phyloP scores from a whole-genome alignment of 106 monocot species.

The Narthecium ossifragum region DNA sequence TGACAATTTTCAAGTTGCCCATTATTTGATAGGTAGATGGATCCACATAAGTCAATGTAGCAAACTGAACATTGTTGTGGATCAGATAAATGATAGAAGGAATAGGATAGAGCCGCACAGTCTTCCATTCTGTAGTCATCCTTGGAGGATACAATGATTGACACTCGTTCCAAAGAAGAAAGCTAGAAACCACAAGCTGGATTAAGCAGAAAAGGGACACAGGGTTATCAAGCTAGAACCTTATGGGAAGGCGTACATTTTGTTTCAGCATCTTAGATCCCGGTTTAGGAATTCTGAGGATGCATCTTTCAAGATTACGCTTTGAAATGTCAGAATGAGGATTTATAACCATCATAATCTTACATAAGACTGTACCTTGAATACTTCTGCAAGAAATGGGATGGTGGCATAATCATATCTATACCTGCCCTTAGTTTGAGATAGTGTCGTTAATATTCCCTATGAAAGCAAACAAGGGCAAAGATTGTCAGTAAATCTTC shows the following conservation, averaged over 20 bases:
- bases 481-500: neutral
- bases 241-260: neutral
- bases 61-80: conserved; percentile 97
- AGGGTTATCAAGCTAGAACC: conserved; percentile 1
- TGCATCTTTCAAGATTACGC: too few species aligned
- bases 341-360: too few species aligned
- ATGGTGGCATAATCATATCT: conserved; percentile 91
- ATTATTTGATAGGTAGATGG: conserved; percentile 98
- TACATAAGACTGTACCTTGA: conserved; percentile 49
- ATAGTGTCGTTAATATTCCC: conserved; percentile 94
- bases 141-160: conserved; percentile 46
- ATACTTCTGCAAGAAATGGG: conserved; percentile 89
- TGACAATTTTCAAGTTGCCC: conserved; percentile 98
- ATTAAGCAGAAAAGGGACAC: conserved; percentile 10
- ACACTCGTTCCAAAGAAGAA: conserved; percentile 81
- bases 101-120: conserved; percentile 58
- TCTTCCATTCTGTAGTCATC: conserved; percentile 91
- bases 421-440: conserved; percentile 86
- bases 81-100: conserved; percentile 93
- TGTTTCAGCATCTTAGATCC: too few species aligned
- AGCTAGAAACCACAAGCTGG: conserved; percentile 84
- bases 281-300: too few species aligned
- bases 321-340: too few species aligned
- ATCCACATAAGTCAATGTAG: conserved; percentile 80
- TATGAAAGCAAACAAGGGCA: conserved; percentile 20